Evolutionary conservation across 345 rosid species (phyloP), one percentile per base, ranked within the genome.

Genomic region (Punica granatum): DNA sequence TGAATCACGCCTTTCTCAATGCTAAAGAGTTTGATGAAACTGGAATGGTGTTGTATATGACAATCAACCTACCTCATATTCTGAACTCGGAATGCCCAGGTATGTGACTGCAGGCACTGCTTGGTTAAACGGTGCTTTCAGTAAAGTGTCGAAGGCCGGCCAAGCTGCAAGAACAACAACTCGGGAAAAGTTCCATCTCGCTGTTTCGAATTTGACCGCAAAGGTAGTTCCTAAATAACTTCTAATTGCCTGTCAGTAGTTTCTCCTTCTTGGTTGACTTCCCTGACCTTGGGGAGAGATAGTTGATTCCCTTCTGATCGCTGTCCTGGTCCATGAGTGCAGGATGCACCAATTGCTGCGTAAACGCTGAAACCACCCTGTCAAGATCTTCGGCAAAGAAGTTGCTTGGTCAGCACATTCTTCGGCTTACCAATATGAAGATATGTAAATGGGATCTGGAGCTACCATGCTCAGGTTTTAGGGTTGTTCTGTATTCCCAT

Each of bases 81-180:
- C 26, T 63, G 18, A 10, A 35, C 62, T 73, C 64, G 69, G 60
- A 53, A 54, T 25, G 68, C 67, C 64, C 77, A 90, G 97, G 73
- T 89, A 93, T 28, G 90, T 90, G 53, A 85, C 88, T 28, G 86
- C 87, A 2, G 97, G 98, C 74, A 65, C 96, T 71, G 84, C 97
- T 59, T 93, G 98, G 98, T 72, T 94, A 56, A 94, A 86, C 75
- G 97, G 95, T 32, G 92, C 99, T 28, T 88, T 94, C 70, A 78
- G 81, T 76, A 94, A 83, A 77, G 88, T 91, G n/a, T 92, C 96
- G 35, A 91, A 81, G 83, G 96, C 86, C 26, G 90, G 99, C 68
- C 96, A 91, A 83, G 83, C 75, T 62, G 99, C 95, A 8, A 81
- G 97, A 59, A 74, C 91, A 25, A 94, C 91, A 86, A 89, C 99